A percentile compares a stretch with the other conserved stretches of the same genome.
These are phyloP conservation scores for Xylaria cubensis DNA, from an alignment of 495 filamentous ascomycete species.

Conservation along the genomic window DNA sequence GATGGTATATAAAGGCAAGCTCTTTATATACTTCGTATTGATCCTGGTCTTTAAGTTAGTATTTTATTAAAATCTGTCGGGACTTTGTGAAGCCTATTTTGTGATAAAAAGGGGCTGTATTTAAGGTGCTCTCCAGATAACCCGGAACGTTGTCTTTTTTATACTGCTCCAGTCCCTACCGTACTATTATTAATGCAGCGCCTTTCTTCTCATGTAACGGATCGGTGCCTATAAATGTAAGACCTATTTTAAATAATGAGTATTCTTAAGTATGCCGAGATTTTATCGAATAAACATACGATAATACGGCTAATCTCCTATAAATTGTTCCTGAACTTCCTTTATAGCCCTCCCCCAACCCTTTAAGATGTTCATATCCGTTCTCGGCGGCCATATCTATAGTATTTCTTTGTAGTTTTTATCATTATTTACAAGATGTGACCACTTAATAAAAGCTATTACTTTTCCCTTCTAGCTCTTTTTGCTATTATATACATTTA, in stretches of 20 bases:
- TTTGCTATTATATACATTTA: not conserved
- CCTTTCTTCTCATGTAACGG: conserved; percentile 37
- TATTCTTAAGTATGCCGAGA: not conserved
- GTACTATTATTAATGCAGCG: conserved; percentile 39
- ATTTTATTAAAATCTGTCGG: not conserved
- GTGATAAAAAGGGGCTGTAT: conserved; percentile 42
- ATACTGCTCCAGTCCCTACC: conserved; percentile 39
- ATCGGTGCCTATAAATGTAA: conserved; percentile 44
- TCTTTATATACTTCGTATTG: conserved; percentile 27
- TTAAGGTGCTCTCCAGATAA: conserved; percentile 46
- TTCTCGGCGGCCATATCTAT: conserved; percentile 44
- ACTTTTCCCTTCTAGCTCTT: conserved; percentile 10
- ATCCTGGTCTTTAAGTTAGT: not conserved
- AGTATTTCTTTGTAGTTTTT: conserved; percentile 29
- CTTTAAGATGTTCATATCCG: conserved; percentile 35
- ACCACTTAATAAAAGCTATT: conserved; percentile 51
- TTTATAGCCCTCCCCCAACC: conserved; percentile 39
- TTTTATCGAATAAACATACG: conserved; percentile 32
- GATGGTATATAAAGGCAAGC: no score
- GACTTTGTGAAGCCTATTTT: conserved; percentile 35
- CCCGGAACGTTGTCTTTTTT: conserved; percentile 28
- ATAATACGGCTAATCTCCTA: conserved; percentile 41
- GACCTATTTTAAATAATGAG: conserved; percentile 29
- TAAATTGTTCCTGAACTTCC: conserved; percentile 31
- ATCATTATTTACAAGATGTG: conserved; percentile 33